Evolutionary conservation across 768 basidiomycete genomes (phyloP), one percentile per base, ranked within the genome.

Genomic region (Lentinula raphanica): DNA sequence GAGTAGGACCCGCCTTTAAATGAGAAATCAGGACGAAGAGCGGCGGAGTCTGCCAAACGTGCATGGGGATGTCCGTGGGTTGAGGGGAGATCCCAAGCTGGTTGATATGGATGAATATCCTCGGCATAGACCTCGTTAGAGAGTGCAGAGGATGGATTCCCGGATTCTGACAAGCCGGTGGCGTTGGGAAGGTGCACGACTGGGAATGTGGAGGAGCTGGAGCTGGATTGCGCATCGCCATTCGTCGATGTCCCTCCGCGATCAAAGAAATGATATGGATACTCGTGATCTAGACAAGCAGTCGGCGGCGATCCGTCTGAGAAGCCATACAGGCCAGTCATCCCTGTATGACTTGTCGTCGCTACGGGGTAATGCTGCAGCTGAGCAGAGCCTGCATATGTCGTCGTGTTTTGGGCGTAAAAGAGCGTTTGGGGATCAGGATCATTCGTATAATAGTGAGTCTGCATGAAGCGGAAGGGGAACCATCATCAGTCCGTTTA

Each of bases 241-340:
- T 68, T 67, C 54, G 68, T 56, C 60, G 62, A 59, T 63, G 58
- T 61, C 59, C 55, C 63, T 72, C 77, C 76, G 72, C 75, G 75
- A 74, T 75, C 69, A 65, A 72, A 63, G 59, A 73, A 69, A 69
- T 74, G 42, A 44, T 44, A 73, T 64, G 64, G 66, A 69, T 74
- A 75, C 66, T 74, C 74, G 68, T 73, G 72, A 74, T 76, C 71
- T 71, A 73, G 72, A 71, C 75, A 74, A 58, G 67, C 62, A 65
- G 71, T 68, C 63, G 54, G 17, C 53, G 78, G 74, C 72, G 79
- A 81, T 81, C 79, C 78, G 63, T 73, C 73, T 62, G 77, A 79
- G 79, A 79, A 81, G 79, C 72, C 63, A 53, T 49, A 65, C 15
- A 9, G 11, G 29, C 15, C 15, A 49, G 27, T 49, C 28, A 35